Conservation (phyloP, 192 early-diverging fungal genomes). For the Podila epigama region DNA sequence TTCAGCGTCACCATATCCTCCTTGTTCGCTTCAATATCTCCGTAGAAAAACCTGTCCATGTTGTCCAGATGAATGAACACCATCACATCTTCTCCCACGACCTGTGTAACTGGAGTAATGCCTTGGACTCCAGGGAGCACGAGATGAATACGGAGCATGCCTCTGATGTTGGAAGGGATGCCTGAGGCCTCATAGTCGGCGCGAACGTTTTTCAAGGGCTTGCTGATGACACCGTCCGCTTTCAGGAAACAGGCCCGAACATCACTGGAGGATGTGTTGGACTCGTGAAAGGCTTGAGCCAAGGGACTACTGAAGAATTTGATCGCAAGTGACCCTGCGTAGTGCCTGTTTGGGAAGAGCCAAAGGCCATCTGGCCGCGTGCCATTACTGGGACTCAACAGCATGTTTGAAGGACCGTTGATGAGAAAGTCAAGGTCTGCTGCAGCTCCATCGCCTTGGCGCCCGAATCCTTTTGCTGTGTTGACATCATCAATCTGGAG, state of each 20-base stretch:
- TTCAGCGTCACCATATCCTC: too few relatives aligned
- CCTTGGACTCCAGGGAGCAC: too few relatives aligned
- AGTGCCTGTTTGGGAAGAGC: constrained; percentile 15
- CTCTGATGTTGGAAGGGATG: too few relatives aligned
- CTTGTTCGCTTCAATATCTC: too few relatives aligned
- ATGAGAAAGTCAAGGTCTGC: constrained; percentile 21
- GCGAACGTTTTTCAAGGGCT: too few relatives aligned
- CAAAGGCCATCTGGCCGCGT: constrained; percentile 24
- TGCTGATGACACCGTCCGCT: too few relatives aligned
- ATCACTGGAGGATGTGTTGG: constrained; percentile 26
- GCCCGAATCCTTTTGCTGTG: constrained; percentile 24
- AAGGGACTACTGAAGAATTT: constrained; percentile 5
- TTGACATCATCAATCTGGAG: constrained; percentile 37
- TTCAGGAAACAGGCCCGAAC: constrained; percentile 12
- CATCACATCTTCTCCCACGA: too few relatives aligned
- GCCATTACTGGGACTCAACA: constrained; percentile 5
- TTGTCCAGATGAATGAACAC: too few relatives aligned
- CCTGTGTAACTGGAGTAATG: too few relatives aligned
- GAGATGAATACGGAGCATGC: too few relatives aligned
- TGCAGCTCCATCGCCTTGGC: background rate
- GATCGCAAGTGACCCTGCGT: constrained; percentile 28
- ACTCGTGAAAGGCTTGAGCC: background rate
- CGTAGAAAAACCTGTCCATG: too few relatives aligned
- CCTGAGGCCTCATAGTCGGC: too few relatives aligned
- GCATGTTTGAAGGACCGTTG: constrained; percentile 15